A percentile compares a stretch with the other conserved stretches of the same genome.
Evolutionary conservation across 192 early-diverging fungal species (phyloP).

Genomic region (Kappamyces sp.): DNA sequence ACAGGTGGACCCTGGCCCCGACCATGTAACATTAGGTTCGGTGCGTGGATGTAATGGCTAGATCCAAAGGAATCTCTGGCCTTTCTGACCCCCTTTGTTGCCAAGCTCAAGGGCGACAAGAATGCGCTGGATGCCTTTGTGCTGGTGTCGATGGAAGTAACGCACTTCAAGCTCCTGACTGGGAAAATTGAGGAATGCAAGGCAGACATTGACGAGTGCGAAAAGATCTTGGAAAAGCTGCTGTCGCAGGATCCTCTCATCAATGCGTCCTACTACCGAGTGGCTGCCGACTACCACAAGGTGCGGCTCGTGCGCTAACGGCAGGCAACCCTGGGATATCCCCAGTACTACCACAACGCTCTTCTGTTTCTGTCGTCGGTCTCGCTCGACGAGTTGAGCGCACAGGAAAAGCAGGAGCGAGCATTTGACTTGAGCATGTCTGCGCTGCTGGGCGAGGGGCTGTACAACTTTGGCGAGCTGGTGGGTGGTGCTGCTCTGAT

Average conservation of each 20-base stretch:
- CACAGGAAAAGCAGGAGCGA: conserved; percentile 73
- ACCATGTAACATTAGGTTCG: background rate
- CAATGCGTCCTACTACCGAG: conserved; percentile 90
- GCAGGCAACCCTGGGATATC: conserved; percentile 81
- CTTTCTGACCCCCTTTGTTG: conserved; percentile 67
- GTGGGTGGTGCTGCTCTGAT: conserved; percentile 38
- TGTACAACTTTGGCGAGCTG: conserved; percentile 99
- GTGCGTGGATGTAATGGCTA: conserved; percentile 16
- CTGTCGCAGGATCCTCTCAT: conserved; percentile 74
- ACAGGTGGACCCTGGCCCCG: background rate
- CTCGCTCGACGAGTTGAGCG: conserved; percentile 69
- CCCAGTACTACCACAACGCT: conserved; percentile 92
- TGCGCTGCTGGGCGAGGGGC: conserved; percentile 87
- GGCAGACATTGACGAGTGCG: conserved; percentile 74
- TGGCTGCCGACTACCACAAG: conserved; percentile 96
- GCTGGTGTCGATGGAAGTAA: conserved; percentile 77
- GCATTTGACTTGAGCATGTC: conserved; percentile 88
- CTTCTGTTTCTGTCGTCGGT: conserved; percentile 91
- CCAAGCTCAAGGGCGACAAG: conserved; percentile 52
- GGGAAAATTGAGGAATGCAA: conserved; percentile 80
- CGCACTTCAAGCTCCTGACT: conserved; percentile 72
- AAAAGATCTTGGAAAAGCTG: conserved; percentile 72
- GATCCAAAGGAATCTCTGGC: conserved; percentile 62
- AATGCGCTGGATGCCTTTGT: conserved; percentile 80
- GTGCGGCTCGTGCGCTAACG: conserved; percentile 21